These are phyloP conservation scores for Ustilago nuda DNA, from an alignment of 1,284 basidiomycete species.

Conservation along the genomic window DNA sequence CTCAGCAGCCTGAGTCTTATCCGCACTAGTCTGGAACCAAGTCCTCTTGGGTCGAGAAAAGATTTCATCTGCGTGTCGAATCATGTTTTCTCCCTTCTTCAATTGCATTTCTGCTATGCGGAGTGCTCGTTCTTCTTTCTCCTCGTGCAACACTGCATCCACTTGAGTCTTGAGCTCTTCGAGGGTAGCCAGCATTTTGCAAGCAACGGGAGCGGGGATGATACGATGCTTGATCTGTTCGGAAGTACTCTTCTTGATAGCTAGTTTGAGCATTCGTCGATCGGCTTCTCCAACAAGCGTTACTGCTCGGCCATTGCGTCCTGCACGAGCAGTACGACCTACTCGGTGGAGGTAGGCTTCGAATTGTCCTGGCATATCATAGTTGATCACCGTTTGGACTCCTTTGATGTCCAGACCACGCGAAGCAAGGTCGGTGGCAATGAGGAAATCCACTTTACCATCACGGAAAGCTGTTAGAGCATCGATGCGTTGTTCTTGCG, in stretches of 20 bases:
- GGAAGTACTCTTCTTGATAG: slow-evolving; percentile 86
- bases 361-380: slow-evolving; percentile 94
- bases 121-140: slow-evolving; percentile 89
- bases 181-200: slow-evolving; percentile 79
- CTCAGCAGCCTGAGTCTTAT: slow-evolving; percentile 74
- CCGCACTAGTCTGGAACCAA: slow-evolving; percentile 94
- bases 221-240: slow-evolving; percentile 91
- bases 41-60: slow-evolving; percentile 91
- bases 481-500: slow-evolving; percentile 95
- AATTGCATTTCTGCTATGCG: slow-evolving; percentile 90
- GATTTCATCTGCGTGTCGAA: slow-evolving; percentile 94
- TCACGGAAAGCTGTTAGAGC: slow-evolving; percentile 85
- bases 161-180: slow-evolving; percentile 83
- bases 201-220: slow-evolving; percentile 82
- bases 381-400: slow-evolving; percentile 95
- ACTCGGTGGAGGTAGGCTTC: slow-evolving; percentile 98
- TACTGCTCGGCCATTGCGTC: slow-evolving; percentile 75
- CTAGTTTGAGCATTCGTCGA: slow-evolving; percentile 94
- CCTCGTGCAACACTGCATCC: slow-evolving; percentile 84
- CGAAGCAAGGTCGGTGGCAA: slow-evolving; percentile 98
- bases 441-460: slow-evolving; percentile 82
- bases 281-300: slow-evolving; percentile 96
- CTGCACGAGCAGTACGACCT: slow-evolving; percentile 72
- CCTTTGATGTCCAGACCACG: slow-evolving; percentile 98
- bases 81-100: slow-evolving; percentile 93